Percentiles rank a stretch among this genome's conserved stretches.
Conservation (phyloP, 2,329 filamentous ascomycete species). For the Pestalotiopsis sp. region DNA sequence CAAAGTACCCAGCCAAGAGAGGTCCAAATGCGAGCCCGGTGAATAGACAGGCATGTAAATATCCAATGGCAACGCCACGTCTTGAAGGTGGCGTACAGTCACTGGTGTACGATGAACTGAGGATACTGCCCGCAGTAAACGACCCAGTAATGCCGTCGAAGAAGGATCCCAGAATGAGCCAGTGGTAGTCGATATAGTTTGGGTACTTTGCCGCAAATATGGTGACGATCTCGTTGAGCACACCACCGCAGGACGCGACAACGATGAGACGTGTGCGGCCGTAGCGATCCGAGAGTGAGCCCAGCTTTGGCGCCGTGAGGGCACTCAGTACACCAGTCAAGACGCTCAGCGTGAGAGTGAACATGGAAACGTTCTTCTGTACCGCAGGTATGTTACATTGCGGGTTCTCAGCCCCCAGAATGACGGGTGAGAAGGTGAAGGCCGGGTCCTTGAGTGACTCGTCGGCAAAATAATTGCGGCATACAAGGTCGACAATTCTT, state of each 20-base stretch:
- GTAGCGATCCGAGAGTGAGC: slow-evolving; percentile 83
- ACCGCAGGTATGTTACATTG: slow-evolving; percentile 83
- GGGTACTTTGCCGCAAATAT: slow-evolving; percentile 79
- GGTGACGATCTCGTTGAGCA: slow-evolving; percentile 75
- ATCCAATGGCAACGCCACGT: slow-evolving; percentile 83
- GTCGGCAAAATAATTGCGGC: slow-evolving; percentile 79
- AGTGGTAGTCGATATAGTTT: slow-evolving; percentile 72
- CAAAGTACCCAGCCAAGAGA: slow-evolving; percentile 77
- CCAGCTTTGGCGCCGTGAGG: slow-evolving; percentile 79
- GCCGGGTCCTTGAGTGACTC: slow-evolving; percentile 59
- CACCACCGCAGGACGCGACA: slow-evolving; percentile 72
- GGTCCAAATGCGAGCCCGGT: slow-evolving; percentile 87
- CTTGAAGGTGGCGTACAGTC: slow-evolving; percentile 84
- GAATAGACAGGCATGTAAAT: slow-evolving; percentile 88
- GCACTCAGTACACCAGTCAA: slow-evolving; percentile 78
- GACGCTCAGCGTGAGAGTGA: slow-evolving; percentile 76
- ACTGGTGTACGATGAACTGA: slow-evolving; percentile 84
- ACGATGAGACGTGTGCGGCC: slow-evolving; percentile 78
- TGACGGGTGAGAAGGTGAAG: slow-evolving; percentile 64
- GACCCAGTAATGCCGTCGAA: slow-evolving; percentile 87
- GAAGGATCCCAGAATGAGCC: slow-evolving; percentile 75
- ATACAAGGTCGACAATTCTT: slow-evolving; percentile 79
- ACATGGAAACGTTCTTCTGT: slow-evolving; percentile 75
- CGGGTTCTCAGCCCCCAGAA: slow-evolving; percentile 71
- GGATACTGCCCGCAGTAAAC: slow-evolving; percentile 77